These are phyloP conservation scores for Ophioceras dolichostomum DNA, from an alignment of 2,329 filamentous ascomycete genomes.

Conservation along the genomic window DNA sequence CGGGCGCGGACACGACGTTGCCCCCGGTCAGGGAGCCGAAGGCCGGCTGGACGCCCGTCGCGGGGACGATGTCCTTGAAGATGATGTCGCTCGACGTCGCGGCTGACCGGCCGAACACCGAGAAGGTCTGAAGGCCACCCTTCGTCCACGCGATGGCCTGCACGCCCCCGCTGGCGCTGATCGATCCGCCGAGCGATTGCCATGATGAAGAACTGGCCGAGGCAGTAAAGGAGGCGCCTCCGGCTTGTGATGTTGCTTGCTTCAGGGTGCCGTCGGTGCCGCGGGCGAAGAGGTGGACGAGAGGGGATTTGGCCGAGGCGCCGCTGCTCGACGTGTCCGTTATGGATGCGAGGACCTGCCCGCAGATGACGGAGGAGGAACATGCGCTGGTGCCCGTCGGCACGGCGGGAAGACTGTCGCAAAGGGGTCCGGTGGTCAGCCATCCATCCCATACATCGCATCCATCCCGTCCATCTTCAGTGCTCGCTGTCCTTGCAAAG, in stretches of 20 bases:
- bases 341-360: neutral
- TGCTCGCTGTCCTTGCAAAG: no score
- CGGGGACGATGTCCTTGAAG: neutral
- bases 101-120: neutral
- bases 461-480: no score
- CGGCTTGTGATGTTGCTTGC: neutral
- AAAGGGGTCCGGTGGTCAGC: no score
- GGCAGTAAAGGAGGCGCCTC: neutral
- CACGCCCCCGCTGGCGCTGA: neutral
- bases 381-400: neutral
- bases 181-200: neutral
- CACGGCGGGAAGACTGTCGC: no score
- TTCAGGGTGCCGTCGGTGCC: neutral
- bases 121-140: neutral
- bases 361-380: neutral
- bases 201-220: neutral
- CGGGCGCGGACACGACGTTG: neutral
- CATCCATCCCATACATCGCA: no score
- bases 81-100: neutral
- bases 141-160: slow-evolving; percentile 7
- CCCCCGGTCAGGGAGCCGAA: neutral
- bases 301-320: neutral
- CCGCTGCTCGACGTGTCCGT: neutral
- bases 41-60: neutral
- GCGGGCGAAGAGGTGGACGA: neutral